phyloP scores from a whole-genome alignment of 257 asterid species.

The Gentiana macrophylla region DNA sequence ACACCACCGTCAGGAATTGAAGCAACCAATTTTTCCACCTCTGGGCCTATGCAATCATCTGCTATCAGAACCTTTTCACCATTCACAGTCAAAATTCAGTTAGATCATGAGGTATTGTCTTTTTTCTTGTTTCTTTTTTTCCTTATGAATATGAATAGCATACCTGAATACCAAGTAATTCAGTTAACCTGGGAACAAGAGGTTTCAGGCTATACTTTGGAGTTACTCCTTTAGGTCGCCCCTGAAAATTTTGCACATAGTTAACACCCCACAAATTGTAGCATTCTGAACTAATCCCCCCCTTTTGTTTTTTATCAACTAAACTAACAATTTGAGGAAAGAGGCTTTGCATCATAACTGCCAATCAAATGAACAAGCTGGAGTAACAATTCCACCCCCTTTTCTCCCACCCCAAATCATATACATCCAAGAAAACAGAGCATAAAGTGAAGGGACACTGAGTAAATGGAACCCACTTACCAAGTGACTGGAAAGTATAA shows the following conservation, averaged over 20 bases:
- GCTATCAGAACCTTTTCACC: conserved; percentile 64
- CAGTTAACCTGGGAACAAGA: conserved; percentile 58
- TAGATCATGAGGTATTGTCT: background rate
- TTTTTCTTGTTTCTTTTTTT: background rate
- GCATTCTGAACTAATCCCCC: no score
- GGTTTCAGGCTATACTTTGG: conserved; percentile 29
- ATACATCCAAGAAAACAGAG: no score
- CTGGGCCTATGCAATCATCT: conserved; percentile 78
- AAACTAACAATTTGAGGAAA: no score
- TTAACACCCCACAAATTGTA: no score
- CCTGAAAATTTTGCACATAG: conserved; percentile 17
- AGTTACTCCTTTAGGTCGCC: conserved; percentile 34
- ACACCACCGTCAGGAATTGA: conserved; percentile 64
- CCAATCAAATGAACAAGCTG: background rate
- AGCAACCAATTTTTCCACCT: conserved; percentile 70
- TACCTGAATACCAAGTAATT: conserved; percentile 68
- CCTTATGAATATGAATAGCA: background rate
- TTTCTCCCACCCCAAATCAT: no score
- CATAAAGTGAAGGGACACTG: no score
- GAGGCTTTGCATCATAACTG: no score
- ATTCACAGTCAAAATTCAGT: background rate
- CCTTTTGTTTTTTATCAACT: no score
- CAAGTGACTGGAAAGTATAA: conserved; percentile 51
- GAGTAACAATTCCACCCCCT: background rate
- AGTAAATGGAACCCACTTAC: conserved; percentile 14